Percentiles rank a stretch among this genome's conserved stretches.
These are phyloP conservation scores for Sporothrix curviconia DNA, from an alignment of 2,329 filamentous ascomycete species.

Conservation along the genomic window DNA sequence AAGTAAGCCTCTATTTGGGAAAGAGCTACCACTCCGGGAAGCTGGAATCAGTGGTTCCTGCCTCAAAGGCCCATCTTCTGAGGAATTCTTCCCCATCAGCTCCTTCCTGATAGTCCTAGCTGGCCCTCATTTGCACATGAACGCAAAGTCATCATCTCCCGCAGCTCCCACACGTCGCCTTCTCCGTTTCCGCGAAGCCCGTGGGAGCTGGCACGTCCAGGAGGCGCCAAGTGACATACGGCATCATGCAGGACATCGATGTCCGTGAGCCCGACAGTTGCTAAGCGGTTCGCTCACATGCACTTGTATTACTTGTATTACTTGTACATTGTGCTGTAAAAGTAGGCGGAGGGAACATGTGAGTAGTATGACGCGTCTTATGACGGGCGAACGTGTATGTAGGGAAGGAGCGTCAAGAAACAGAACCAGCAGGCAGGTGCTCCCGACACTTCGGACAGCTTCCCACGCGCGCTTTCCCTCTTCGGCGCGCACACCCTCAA, in stretches of 20 bases:
- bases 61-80: neutral
- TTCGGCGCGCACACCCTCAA: neutral
- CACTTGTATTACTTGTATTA: too few species aligned
- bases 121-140: neutral
- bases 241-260: neutral
- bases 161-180: too few species aligned
- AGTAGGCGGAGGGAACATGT: neutral
- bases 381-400: neutral
- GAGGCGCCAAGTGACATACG: conserved; percentile 1
- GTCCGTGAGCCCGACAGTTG: neutral
- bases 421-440: neutral
- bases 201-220: neutral
- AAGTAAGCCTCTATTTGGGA: neutral
- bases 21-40: neutral
- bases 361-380: neutral
- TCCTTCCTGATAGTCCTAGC: neutral
- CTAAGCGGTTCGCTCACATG: neutral
- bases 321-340: neutral
- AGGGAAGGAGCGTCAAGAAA: neutral
- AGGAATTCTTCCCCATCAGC: neutral
- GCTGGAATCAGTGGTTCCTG: neutral
- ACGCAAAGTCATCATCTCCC: neutral
- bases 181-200: too few species aligned
- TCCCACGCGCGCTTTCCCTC: neutral
- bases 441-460: conserved; percentile 11